These are phyloP conservation scores for Arctostaphylos glauca DNA, from an alignment of 148 eudicot genomes.

Conservation along the genomic window DNA sequence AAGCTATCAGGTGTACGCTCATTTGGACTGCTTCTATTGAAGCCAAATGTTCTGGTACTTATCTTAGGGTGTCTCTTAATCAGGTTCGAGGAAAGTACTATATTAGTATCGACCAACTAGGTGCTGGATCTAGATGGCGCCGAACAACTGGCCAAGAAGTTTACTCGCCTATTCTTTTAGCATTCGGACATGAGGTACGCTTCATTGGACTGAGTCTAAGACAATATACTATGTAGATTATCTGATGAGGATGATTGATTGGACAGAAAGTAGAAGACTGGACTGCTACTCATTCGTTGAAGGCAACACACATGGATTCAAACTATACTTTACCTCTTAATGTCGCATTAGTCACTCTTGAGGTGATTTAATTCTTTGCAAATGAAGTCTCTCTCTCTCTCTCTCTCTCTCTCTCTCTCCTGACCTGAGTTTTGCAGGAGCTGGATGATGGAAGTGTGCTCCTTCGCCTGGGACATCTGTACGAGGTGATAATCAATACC, in stretches of 20 bases:
- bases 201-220: neutral
- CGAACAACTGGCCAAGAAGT: conserved; percentile 82
- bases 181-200: conserved; percentile 74
- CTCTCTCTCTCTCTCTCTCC: conserved; percentile 12
- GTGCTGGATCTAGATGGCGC: conserved; percentile 83
- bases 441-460: conserved; percentile 64
- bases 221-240: neutral
- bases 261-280: conserved; percentile 57
- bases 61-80: neutral
- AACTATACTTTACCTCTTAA: conserved; percentile 69
- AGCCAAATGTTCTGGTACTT: neutral
- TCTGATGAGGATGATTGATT: conserved; percentile 11
- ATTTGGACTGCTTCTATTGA: neutral
- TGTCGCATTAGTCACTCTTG: conserved; percentile 82
- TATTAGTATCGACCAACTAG: conserved; percentile 49
- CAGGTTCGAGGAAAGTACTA: conserved; percentile 85
- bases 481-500: conserved; percentile 51
- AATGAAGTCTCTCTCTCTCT: neutral
- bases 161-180: conserved; percentile 79
- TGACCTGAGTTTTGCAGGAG: conserved; percentile 47
- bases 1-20: neutral
- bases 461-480: conserved; percentile 78
- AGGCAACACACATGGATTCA: conserved; percentile 58
- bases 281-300: conserved; percentile 52
- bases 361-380: conserved; percentile 42